Base-by-base conservation (phyloP, 805 yeast genomes). In the Cyberlindnera euphorbiiphila region DNA sequence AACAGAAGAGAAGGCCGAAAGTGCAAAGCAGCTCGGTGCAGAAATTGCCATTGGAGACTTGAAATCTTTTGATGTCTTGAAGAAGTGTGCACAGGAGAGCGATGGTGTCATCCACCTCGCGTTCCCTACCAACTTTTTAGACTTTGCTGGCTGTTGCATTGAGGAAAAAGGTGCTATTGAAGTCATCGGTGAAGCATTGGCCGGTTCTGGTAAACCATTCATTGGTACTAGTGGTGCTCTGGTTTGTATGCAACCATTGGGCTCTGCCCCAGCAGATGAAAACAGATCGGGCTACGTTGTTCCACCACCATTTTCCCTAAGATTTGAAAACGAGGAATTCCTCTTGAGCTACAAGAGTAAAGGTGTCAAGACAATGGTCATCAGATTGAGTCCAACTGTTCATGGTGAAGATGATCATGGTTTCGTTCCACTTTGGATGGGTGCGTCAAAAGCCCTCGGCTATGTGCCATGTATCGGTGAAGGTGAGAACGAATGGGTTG, bases 31-130 rank as follows among this genome's bases (percentile, higher is more conserved):
- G 1, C 22, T 50, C 10, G 66, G 61, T 5, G 54, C 42, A 14
- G 44, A 53, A 28, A 6, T 9, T 3, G 47, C 54, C 6, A 33
- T 62, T 9, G 35, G 35, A 7, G 14, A 15, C 21, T 45, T 66
- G 5, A 42, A 39, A n/a, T 59, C 57, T 25, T 20, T 50, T 3
- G 65, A 63, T 0, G 28, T 32, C 16, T 48, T 66, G 12, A 47
- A 37, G 22, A 42, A 56, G 30, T 62, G 49, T 9, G 60, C 65
- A 9, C 16, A 36, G 6, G 51, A 50, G 25, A 33, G 59, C 8
- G 72, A 67, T 36, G 69, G 59, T 8, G 59, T 61, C 13, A 34
- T 64, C 12, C 70, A 66, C 36, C 42, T 62, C 18, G 72, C 61
- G 1, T 65, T 59, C 40, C 46, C 51, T 16, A 63, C 61, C 40